Base-by-base conservation (phyloP, 768 basidiomycete genomes). In the Pulveroboletus sp. region DNA sequence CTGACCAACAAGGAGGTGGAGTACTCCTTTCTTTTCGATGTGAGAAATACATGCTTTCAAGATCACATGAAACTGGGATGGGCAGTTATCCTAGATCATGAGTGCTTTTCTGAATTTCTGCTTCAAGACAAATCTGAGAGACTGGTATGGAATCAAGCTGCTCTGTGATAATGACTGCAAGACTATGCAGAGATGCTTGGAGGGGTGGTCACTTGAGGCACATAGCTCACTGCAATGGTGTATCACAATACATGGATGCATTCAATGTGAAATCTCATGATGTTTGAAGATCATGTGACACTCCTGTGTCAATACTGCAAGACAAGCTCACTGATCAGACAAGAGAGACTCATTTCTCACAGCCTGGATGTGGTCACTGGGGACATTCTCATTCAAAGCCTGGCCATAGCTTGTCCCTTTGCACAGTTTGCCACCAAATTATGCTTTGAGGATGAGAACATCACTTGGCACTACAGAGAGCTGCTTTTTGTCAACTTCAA, bases 1-100 rank as follows among this genome's bases (percentile, higher is more conserved):
- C 56, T 62, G 0, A 37, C 23, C 51, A 43, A 55, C 43, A 55
- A 29, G 8, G 10, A 45, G 0, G 4, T 40, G 0, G 38, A 38
- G 0, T 55, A 55, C 17, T 52, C 43, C n/a, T 55, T 55, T n/a
- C 26, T 55, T 0, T 52, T 8, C 1, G 46, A 55, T 13, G 9
- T 3, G 0, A n/a, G 32, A 1, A 55, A 55, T 1, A 0, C 5
- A 20, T 20, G 30, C n/a, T 40, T 54, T 13, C 0, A 17, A 11
- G 22, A 51, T 22, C 20, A 13, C 4, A 8, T 6, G 0, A 42
- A 1, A 1, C 14, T 55, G 7, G 16, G 47, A 0, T 1, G 1
- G 0, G 46, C 43, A 0, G 13, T 55, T 0, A 9, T 53, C 0
- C 2, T 40, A 1, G 46, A 46, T 0, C 0, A 35, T 2, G 45